phyloP scores from a whole-genome alignment of 305 asterid species.

The Lippia alba region DNA sequence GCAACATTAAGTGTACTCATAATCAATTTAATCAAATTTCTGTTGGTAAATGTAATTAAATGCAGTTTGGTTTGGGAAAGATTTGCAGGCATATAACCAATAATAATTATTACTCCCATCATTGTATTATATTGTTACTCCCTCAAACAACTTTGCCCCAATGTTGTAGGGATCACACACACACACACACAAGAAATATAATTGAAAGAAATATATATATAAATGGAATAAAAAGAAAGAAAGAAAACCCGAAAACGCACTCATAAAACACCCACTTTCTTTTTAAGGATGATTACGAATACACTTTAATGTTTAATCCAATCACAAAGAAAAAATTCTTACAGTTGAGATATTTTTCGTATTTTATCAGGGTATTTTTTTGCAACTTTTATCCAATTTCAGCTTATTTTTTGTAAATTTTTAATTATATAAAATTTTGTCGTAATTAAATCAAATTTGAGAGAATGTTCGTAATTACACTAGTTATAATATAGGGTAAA shows the following conservation, averaged over 20 bases:
- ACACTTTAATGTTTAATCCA: too few relatives aligned
- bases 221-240: too few relatives aligned
- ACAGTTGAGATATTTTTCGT: too few relatives aligned
- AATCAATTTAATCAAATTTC: slow-evolving; percentile 19
- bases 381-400: too few relatives aligned
- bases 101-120: slow-evolving; percentile 10
- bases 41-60: slow-evolving; percentile 36
- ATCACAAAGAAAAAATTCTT: too few relatives aligned
- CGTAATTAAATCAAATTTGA: too few relatives aligned
- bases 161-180: slow-evolving; percentile 22
- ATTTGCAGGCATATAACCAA: slow-evolving; percentile 34
- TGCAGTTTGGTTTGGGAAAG: slow-evolving; percentile 36
- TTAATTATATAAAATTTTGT: too few relatives aligned
- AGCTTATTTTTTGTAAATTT: too few relatives aligned
- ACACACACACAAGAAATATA: slow-evolving; percentile 24
- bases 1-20: background rate
- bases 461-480: too few relatives aligned
- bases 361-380: too few relatives aligned
- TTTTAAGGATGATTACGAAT: background rate
- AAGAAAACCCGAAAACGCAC: too few relatives aligned
- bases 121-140: slow-evolving; percentile 26
- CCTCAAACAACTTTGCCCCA: slow-evolving; percentile 21
- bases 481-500: slow-evolving; percentile 1
- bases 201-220: background rate
- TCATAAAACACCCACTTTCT: background rate